Conservation (phyloP, 2,329 filamentous ascomycete genomes). For the Hypoxylon sp. region DNA sequence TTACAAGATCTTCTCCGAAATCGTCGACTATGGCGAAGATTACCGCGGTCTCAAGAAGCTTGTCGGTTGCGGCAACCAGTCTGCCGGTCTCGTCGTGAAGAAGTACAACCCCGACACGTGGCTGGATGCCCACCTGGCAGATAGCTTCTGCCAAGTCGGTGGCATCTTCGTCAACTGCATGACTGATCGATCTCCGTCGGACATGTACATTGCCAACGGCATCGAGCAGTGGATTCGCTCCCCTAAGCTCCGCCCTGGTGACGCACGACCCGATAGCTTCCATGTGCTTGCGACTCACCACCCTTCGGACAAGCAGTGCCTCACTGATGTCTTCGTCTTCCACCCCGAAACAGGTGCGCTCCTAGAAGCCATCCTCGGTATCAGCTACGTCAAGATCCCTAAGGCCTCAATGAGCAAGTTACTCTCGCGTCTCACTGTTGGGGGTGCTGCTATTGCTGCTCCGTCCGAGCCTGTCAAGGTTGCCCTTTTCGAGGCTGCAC, state of each 20-base stretch:
- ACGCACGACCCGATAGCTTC: constrained; percentile 28
- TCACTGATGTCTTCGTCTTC: constrained; percentile 55
- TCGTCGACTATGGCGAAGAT: constrained; percentile 52
- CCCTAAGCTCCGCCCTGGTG: constrained; percentile 38
- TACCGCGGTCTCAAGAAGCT: constrained; percentile 50
- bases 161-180: constrained; percentile 55
- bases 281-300: constrained; percentile 45
- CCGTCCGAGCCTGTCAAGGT: constrained; percentile 29
- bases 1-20: constrained; percentile 53
- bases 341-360: constrained; percentile 47
- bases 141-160: constrained; percentile 53
- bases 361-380: constrained; percentile 52
- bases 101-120: constrained; percentile 38
- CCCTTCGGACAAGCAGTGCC: constrained; percentile 41
- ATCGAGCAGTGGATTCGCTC: constrained; percentile 53
- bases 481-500: constrained; percentile 28
- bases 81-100: constrained; percentile 48
- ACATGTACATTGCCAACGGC: constrained; percentile 52
- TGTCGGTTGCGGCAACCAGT: constrained; percentile 46
- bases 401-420: constrained; percentile 50
- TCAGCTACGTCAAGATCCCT: constrained; percentile 48
- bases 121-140: constrained; percentile 49
- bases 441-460: constrained; percentile 14
- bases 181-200: constrained; percentile 43
- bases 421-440: constrained; percentile 44